A percentile compares a stretch with the other conserved stretches of the same genome.
These are phyloP conservation scores for Trichosporon ovoides DNA, from an alignment of 1,284 basidiomycete species.

Conservation along the genomic window DNA sequence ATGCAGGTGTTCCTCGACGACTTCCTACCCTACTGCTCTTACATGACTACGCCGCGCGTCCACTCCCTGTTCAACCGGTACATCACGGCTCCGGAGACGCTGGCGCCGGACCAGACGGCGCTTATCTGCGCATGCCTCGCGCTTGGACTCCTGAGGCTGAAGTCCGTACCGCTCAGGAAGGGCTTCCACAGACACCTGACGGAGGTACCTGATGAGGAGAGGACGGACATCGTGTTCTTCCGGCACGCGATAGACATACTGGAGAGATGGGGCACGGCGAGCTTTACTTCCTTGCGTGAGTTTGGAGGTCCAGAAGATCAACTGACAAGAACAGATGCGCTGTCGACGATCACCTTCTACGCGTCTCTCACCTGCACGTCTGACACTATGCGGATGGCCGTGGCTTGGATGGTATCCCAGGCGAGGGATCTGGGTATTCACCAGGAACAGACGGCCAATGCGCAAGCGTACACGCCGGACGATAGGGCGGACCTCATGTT, in stretches of 20 bases:
- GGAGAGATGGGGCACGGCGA: slow-evolving; percentile 16
- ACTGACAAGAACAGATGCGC: slow-evolving; percentile 14
- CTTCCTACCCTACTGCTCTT: slow-evolving; percentile 19
- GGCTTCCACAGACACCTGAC: background rate
- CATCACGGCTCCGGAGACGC: slow-evolving; percentile 8
- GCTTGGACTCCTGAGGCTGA: slow-evolving; percentile 14
- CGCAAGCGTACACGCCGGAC: slow-evolving; percentile 10
- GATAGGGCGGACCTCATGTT: slow-evolving; percentile 23
- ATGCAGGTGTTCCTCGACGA: slow-evolving; percentile 17
- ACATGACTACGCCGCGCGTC: slow-evolving; percentile 15
- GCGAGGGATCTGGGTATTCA: slow-evolving; percentile 21
- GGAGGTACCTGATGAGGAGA: slow-evolving; percentile 4
- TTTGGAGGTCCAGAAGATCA: background rate
- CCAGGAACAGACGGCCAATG: slow-evolving; percentile 8
- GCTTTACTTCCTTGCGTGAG: slow-evolving; percentile 20
- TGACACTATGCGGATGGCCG: slow-evolving; percentile 12
- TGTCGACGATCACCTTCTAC: slow-evolving; percentile 17
- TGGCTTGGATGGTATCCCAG: slow-evolving; percentile 20
- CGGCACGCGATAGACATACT: slow-evolving; percentile 14
- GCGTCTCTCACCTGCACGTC: slow-evolving; percentile 13
- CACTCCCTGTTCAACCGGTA: slow-evolving; percentile 17
- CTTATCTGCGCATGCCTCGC: slow-evolving; percentile 16
- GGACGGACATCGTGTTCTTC: slow-evolving; percentile 16
- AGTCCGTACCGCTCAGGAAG: background rate
- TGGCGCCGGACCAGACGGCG: slow-evolving; percentile 16